A percentile compares a stretch with the other conserved stretches of the same genome.
Conservation (phyloP, 2,329 filamentous ascomycete species). For the Claviceps capensis region DNA sequence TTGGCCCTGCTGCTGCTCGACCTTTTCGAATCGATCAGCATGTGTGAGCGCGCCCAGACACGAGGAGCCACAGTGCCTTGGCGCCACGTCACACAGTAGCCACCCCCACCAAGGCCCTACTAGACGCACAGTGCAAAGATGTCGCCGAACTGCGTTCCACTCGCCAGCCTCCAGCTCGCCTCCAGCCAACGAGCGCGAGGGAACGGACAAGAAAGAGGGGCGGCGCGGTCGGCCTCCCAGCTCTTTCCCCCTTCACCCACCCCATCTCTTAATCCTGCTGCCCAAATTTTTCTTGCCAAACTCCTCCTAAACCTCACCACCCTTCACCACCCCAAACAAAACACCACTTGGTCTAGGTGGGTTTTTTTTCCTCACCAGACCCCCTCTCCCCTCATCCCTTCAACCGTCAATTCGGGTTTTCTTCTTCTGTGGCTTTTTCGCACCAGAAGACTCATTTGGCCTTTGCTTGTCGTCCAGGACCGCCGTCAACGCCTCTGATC, state of each 20-base stretch:
- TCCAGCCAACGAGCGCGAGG: not conserved
- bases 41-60: too few relatives aligned
- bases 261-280: constrained; percentile 22
- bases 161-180: not conserved
- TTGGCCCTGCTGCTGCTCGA: too few relatives aligned
- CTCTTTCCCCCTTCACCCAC: constrained; percentile 16
- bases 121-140: too few relatives aligned
- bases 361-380: constrained; percentile 18
- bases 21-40: too few relatives aligned
- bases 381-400: constrained; percentile 13
- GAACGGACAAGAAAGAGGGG: not conserved
- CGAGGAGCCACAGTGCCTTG: too few relatives aligned
- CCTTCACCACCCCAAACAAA: constrained; percentile 20
- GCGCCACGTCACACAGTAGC: too few relatives aligned
- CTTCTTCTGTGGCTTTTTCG: constrained; percentile 18
- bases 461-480: constrained; percentile 13
- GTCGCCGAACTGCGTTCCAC: not conserved
- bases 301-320: constrained; percentile 24
- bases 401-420: constrained; percentile 17
- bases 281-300: constrained; percentile 24
- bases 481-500: constrained; percentile 16
- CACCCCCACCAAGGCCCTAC: too few relatives aligned
- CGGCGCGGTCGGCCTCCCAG: constrained; percentile 1
- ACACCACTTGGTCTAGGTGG: constrained; percentile 20
- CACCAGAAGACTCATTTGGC: constrained; percentile 17